These are phyloP conservation scores for Collybia mongolica DNA, from an alignment of 768 basidiomycete genomes.

Conservation along the genomic window DNA sequence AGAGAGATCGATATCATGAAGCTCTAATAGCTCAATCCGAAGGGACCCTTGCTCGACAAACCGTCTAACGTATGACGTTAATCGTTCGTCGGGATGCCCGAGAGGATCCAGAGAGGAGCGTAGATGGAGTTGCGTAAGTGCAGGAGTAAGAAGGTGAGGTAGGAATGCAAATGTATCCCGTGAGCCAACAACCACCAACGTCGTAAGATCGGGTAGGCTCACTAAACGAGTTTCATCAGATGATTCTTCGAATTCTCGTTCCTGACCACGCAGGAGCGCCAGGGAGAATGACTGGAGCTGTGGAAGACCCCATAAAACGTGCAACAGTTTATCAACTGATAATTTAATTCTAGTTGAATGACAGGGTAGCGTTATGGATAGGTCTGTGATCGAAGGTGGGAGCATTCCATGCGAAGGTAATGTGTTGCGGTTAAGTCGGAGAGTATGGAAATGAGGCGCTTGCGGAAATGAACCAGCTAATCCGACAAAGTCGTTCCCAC, in stretches of 20 bases:
- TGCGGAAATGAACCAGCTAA: slow-evolving; percentile 27
- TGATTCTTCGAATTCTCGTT: slow-evolving; percentile 22
- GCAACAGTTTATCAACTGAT: slow-evolving; percentile 23
- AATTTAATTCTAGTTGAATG: slow-evolving; percentile 15
- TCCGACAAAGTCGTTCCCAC: slow-evolving; percentile 19
- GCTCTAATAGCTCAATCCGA: slow-evolving; percentile 26
- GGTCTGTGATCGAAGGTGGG: slow-evolving; percentile 29
- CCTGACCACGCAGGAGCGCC: slow-evolving; percentile 29
- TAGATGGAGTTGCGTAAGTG: slow-evolving; percentile 36
- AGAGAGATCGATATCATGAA: slow-evolving; percentile 24
- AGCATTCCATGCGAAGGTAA: slow-evolving; percentile 31
- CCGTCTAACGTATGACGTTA: slow-evolving; percentile 19
- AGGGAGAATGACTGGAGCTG: slow-evolving; percentile 40
- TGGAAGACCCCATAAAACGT: slow-evolving; percentile 36
- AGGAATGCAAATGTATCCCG: slow-evolving; percentile 28
- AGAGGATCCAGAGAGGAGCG: slow-evolving; percentile 34
- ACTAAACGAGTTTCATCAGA: slow-evolving; percentile 13
- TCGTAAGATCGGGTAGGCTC: slow-evolving; percentile 20
- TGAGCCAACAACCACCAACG: slow-evolving; percentile 26
- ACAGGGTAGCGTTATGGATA: slow-evolving; percentile 31
- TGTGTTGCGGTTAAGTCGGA: slow-evolving; percentile 32
- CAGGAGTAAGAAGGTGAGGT: slow-evolving; percentile 28
- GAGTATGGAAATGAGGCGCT: slow-evolving; percentile 31
- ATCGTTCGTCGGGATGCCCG: slow-evolving; percentile 28
- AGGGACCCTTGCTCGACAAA: slow-evolving; percentile 22